Base-by-base conservation (phyloP, 2,329 filamentous ascomycete genomes). In the Trichoderma sp. region DNA sequence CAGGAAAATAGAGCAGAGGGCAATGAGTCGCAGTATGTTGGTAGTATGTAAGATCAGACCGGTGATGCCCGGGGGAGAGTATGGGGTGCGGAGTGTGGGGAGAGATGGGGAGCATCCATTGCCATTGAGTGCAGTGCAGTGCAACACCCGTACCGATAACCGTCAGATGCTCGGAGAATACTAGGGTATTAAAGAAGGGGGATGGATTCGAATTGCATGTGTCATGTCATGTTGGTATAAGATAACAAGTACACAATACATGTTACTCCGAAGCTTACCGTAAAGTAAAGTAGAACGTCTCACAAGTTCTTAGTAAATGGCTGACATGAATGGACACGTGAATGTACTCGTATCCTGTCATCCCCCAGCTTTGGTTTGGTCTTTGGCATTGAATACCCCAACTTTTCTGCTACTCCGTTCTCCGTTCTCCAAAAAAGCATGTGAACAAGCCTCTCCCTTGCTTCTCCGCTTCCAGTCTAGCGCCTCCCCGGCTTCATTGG, bases 391-490 rank as follows among this genome's bases (percentile, higher is more conserved):
- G 27, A 56, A 24, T 56, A 60, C 53, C 33, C 67, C 53, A 21
- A 53, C 35, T 21, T 35, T 35, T 29, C 41, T 16, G 18, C 45
- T 50, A n/a, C 41, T 50, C 45, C 45, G 45, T 18, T 16, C 35
- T 38, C 35, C 35, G 35, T 35, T 14, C 41, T 16, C 21, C 7
- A 27, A 35, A 71, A 73, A 73, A 73, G 60, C 71, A 73, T 73
- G 71, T 73, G 71, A 74, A 74, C 33, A 45, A 29, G 45, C 50
- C 11, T 45, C 45, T 21, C 24, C 59, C 50, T 21, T 24, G n/a
- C n/a, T 24, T 24, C 71, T 64, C 27, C 59, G 67, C 38, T 59
- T 75, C 66, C 27, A 38, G 75, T 12, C 35, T 76, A 76, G 75
- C 69, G 69, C 50, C 35, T 24, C 59, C 38, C 38, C 72, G 14